A percentile compares a stretch with the other conserved stretches of the same genome.
These are phyloP conservation scores for Phytophthora capsici DNA, from an alignment of 352 stramenopile species.

Conservation along the genomic window DNA sequence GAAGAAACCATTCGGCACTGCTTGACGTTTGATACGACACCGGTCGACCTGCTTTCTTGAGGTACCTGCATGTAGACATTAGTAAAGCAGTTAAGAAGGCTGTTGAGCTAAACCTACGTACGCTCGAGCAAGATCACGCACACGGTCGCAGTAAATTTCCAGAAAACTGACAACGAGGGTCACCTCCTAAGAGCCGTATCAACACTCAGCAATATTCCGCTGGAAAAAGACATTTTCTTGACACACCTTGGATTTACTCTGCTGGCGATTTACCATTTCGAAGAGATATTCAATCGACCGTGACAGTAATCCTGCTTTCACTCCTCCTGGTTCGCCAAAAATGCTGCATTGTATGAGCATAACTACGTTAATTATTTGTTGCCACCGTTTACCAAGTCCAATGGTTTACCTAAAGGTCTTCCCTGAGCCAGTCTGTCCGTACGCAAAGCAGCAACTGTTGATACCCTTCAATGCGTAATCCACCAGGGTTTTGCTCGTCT, in stretches of 20 bases:
- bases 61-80: slow-evolving; percentile 46
- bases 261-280: slow-evolving; percentile 71
- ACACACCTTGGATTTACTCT: slow-evolving; percentile 64
- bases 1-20: slow-evolving; percentile 83
- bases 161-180: slow-evolving; percentile 91
- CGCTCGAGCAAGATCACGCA: slow-evolving; percentile 91
- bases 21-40: slow-evolving; percentile 85
- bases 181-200: slow-evolving; percentile 51
- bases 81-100: slow-evolving; percentile 1
- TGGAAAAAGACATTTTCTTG: background rate
- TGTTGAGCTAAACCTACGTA: slow-evolving; percentile 67
- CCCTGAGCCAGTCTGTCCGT: slow-evolving; percentile 87
- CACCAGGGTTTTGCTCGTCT: slow-evolving; percentile 88
- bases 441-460: slow-evolving; percentile 95
- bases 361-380: background rate
- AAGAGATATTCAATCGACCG: slow-evolving; percentile 92
- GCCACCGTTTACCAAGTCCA: background rate
- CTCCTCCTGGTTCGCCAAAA: slow-evolving; percentile 82
- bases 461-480: slow-evolving; percentile 92
- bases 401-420: slow-evolving; percentile 80
- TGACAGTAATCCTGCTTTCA: slow-evolving; percentile 88
- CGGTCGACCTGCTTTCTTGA: slow-evolving; percentile 68
- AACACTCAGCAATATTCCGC: background rate
- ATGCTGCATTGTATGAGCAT: slow-evolving; percentile 53
- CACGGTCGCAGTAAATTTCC: slow-evolving; percentile 95